Conservation (phyloP, 805 yeast genomes). For the Phaffomyces thermotolerans region DNA sequence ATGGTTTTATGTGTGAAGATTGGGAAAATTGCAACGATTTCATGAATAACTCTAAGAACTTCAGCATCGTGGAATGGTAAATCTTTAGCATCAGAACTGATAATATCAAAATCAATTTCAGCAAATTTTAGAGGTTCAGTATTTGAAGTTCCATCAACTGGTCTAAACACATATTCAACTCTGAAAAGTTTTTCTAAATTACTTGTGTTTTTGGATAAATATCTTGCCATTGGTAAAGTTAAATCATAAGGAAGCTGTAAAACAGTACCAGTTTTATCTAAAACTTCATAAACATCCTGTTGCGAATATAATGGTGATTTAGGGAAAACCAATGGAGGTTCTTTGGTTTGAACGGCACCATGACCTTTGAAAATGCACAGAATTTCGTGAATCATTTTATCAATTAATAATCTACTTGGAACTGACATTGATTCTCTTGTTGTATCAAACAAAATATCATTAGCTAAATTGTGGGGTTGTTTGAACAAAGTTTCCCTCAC, state of each 20-base stretch:
- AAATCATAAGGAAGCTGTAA: conserved; percentile 85
- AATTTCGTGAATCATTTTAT: conserved; percentile 54
- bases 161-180: conserved; percentile 76
- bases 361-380: conserved; percentile 63
- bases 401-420: conserved; percentile 49
- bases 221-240: conserved; percentile 83
- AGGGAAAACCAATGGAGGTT: conserved; percentile 68
- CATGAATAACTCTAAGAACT: conserved; percentile 74
- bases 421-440: conserved; percentile 22
- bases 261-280: conserved; percentile 83
- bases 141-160: conserved; percentile 42
- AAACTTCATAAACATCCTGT: conserved; percentile 63
- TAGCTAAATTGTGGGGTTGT: conserved; percentile 78
- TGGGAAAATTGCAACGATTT: conserved; percentile 58
- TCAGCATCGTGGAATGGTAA: conserved; percentile 76
- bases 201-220: conserved; percentile 58
- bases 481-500: conserved; percentile 81
- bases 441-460: conserved; percentile 75
- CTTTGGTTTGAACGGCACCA: conserved; percentile 78
- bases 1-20: conserved; percentile 53
- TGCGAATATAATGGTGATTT: conserved; percentile 63
- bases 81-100: conserved; percentile 42
- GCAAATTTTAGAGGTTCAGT: conserved; percentile 72
- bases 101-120: conserved; percentile 78
- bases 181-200: conserved; percentile 56